Conservation (phyloP, 352 stramenopile species). For the Nothophytophthora sp. region DNA sequence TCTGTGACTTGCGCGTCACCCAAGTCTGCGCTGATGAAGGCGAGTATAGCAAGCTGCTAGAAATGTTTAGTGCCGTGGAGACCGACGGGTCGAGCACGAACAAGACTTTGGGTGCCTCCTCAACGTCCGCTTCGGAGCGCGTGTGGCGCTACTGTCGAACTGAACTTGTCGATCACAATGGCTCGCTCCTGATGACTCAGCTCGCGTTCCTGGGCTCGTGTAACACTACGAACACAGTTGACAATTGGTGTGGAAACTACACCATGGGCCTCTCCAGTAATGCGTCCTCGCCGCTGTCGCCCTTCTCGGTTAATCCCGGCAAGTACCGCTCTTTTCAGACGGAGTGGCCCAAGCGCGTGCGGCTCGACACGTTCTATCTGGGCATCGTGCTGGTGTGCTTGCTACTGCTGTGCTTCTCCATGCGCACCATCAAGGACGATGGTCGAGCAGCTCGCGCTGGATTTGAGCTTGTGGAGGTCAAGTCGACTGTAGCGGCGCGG, state of each 20-base stretch:
- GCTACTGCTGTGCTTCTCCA: neutral
- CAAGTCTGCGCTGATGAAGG: slow-evolving; percentile 10
- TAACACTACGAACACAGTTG: slow-evolving; percentile 3
- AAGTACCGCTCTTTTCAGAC: slow-evolving; percentile 10
- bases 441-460: slow-evolving; percentile 1
- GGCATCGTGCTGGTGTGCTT: neutral
- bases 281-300: neutral
- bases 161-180: slow-evolving; percentile 7
- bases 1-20: slow-evolving; percentile 16
- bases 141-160: slow-evolving; percentile 15
- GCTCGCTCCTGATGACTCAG: neutral
- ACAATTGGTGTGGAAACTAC: slow-evolving; percentile 15
- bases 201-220: slow-evolving; percentile 7
- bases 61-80: slow-evolving; percentile 1
- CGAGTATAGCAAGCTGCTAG: slow-evolving; percentile 3
- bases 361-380: slow-evolving; percentile 6
- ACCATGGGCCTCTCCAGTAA: neutral
- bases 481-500: neutral
- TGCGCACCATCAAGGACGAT: neutral
- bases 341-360: slow-evolving; percentile 10
- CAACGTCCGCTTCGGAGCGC: neutral
- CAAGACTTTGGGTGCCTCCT: neutral
- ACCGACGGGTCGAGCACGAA: neutral
- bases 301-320: slow-evolving; percentile 7
- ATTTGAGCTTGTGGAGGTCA: slow-evolving; percentile 13